Evolutionary conservation across 2,329 filamentous ascomycete genomes (phyloP), one percentile per base, ranked within the genome.

Genomic region (Talaromyces sp.): DNA sequence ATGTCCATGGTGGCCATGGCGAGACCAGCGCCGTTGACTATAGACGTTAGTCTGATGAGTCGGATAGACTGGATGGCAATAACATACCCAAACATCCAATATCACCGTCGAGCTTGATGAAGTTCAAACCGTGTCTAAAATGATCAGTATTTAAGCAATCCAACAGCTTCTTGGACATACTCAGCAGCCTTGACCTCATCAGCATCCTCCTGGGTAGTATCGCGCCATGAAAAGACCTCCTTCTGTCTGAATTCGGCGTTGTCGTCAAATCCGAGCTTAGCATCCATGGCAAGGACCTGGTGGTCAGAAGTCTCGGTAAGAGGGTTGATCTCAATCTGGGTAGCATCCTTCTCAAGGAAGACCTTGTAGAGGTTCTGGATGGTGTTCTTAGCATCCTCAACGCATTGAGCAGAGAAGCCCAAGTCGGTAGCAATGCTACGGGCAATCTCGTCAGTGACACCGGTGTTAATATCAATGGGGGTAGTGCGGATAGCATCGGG

Each of bases 1-100:
- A 99, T 98, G 82, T 99, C 95, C 95, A 99, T 99, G 79, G 95
- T 99, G 69, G 95, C 95, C 95, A 99, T 99, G 82, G 95, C 95
- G 71, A 99, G 90, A 84, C 95, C 95, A 75, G 95, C 95, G 79
- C 95, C 95, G 84, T 99, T 99, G 84, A 99, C 95, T 73, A 70
- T 22, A 19, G 7, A 31, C 65, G 17, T 61, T 27, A 59, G 56
- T 31, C 27, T 31, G 27, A 5, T 7, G 27, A 31, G 7, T 31
- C 7, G 4, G 27, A 31, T 31, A 31, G 27, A 31, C 6, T 6
- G 4, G 3, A 7, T 37, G 35, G 35, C 35, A 31, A 43, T 19
- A 50, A 13, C 73, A 67, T 74, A 81, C 79, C 80, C 67, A 98
- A 86, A 85, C 95, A 99, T 82, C 95, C 95, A 79, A 99, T 99